Base-by-base conservation (phyloP, 2,329 filamentous ascomycete species). In the Colletotrichum phormii region DNA sequence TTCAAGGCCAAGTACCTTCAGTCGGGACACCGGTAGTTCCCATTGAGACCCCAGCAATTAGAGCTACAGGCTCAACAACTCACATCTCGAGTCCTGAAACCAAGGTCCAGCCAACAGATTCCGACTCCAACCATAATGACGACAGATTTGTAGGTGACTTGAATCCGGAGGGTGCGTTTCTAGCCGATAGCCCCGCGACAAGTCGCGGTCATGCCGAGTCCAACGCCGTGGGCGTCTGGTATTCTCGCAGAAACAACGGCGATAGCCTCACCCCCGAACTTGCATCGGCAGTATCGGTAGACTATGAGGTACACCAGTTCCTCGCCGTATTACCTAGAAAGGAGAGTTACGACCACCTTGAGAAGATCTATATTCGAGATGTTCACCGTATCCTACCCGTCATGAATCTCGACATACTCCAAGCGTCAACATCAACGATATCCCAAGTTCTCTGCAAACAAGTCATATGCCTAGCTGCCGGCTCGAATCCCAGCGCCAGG, bases 161-260 rank as follows among this genome's bases (percentile, higher is more conserved):
- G 15, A 77, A 75, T 64, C 77, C 77, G 5, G 76, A 78, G 46
- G 76, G 75, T 3, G 72, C 76, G 5, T 78, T 78, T 62, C 74
- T 78, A 24, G 75, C 75, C 51, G 74, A 76, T 29, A 71, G 71
- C 11, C 71, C 71, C 4, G 71, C 54, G 9, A 66, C 74, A 13
- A 60, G 42, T 8, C 69, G 64, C 13, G 69, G 74, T 0, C 73
- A 73, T 15, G 65, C 72, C 18, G 53, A 68, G 55, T 73, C 73
- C 11, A 63, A 75, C 46, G 59, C 64, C 29, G 59, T 75, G 1
- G 74, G 74, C 13, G 74, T 75, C 2, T 75, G 74, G 74, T 74
- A 73, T 31, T 73, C 74, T 13, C 72, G 69, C 12, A 54, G 57
- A 33, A 58, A 18, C 12, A 31, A 55, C 49, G 51, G 33, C 6